Evolutionary conservation across 352 stramenopile genomes (phyloP).

Genomic region (Globisporangium takayamanum): DNA sequence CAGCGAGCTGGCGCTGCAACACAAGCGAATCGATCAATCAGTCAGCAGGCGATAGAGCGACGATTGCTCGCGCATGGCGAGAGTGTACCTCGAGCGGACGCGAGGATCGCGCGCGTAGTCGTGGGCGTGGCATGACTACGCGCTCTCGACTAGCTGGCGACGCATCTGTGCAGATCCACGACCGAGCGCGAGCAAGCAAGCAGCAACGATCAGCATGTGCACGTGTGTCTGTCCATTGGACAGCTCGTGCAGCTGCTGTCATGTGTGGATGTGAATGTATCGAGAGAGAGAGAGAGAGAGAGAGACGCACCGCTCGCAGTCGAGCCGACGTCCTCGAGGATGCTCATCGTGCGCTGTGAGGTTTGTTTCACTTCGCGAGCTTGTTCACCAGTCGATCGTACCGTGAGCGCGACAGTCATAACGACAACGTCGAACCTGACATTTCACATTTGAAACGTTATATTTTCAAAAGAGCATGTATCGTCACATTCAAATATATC

Average conservation of each 20-base stretch:
- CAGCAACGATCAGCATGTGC: not conserved
- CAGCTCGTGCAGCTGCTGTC: not conserved
- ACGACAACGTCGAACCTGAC: not conserved
- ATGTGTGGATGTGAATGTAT: too few relatives aligned
- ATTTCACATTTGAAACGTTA: not conserved
- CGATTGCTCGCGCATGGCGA: not conserved
- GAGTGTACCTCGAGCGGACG: slow-evolving; percentile 12
- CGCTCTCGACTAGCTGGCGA: slow-evolving; percentile 8
- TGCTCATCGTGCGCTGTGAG: slow-evolving; percentile 15
- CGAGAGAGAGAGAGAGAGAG: not conserved
- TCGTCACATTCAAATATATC: not conserved
- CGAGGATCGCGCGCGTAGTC: slow-evolving; percentile 17
- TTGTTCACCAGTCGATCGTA: too few relatives aligned
- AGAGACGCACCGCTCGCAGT: slow-evolving; percentile 17
- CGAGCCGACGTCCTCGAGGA: slow-evolving; percentile 24
- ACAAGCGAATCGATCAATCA: not conserved
- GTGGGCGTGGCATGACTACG: slow-evolving; percentile 11
- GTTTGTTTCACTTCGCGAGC: not conserved
- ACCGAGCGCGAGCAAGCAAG: not conserved
- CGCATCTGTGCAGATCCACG: slow-evolving; percentile 10
- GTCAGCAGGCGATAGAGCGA: not conserved
- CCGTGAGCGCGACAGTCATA: not conserved
- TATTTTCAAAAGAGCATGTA: not conserved
- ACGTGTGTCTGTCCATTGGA: not conserved
- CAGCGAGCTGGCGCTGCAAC: slow-evolving; percentile 6